Percentiles rank a stretch among this genome's conserved stretches.
Conservation (phyloP, 2,329 filamentous ascomycete genomes). For the Plenodomus lindquistii region DNA sequence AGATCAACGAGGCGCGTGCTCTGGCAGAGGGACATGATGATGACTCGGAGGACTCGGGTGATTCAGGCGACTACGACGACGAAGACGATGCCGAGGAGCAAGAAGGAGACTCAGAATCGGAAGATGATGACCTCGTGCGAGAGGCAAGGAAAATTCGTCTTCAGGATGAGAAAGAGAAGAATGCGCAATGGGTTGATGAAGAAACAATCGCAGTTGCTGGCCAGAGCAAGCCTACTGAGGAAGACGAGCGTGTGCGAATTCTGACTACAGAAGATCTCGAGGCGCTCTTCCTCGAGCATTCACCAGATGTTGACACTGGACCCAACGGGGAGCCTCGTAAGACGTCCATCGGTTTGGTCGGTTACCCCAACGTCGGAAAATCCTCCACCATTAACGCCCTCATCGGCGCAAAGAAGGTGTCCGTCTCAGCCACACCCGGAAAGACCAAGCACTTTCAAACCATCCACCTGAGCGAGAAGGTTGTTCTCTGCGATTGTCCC, state of each 20-base stretch:
- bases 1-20: constrained; percentile 75
- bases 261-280: constrained; percentile 93
- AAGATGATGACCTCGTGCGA: constrained; percentile 54
- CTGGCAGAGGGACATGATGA: constrained; percentile 54
- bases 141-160: constrained; percentile 52
- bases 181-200: constrained; percentile 47
- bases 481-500: constrained; percentile 95
- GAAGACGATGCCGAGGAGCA: constrained; percentile 48
- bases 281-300: constrained; percentile 79
- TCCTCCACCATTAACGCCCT: constrained; percentile 98
- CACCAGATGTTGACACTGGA: constrained; percentile 60
- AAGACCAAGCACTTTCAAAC: constrained; percentile 99
- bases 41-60: constrained; percentile 21
- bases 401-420: constrained; percentile 98
- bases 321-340: constrained; percentile 61
- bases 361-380: constrained; percentile 98
- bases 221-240: constrained; percentile 38
- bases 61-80: constrained; percentile 49
- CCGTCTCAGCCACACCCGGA: constrained; percentile 93
- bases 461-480: constrained; percentile 85
- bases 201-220: constrained; percentile 44
- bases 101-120: constrained; percentile 52
- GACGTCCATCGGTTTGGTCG: constrained; percentile 88
- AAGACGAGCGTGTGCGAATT: constrained; percentile 65
- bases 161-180: constrained; percentile 48